Evolutionary conservation across 805 yeast genomes (phyloP), one percentile per base, ranked within the genome.

Genomic region (Candida manassasensis): DNA sequence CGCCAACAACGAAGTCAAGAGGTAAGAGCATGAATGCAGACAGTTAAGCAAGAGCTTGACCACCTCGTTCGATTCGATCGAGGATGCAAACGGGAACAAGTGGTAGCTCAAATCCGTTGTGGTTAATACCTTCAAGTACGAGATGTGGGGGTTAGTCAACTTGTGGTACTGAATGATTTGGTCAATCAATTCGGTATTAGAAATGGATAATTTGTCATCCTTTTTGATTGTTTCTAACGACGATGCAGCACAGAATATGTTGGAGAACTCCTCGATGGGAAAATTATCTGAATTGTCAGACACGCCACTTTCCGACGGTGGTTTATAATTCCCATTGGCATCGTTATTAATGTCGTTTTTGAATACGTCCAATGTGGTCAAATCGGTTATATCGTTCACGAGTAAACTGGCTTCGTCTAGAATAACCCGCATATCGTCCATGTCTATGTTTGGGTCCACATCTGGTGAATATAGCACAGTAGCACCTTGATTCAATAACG

Each of bases 1-100:
- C 0, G 88, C 83, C 33, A 82, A 56, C 4, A 81, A 67, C 1
- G 86, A 80, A 17, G 80, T 77, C 32, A 82, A 57, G 9, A 82
- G 52, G 48, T 78, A 81, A 0, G 80, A 65, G 44, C 79, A 81
- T 12, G 69, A 65, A 32, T 64, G 63, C 1, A 84, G 81, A 51
- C 77, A 77, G 19, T 70, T 68, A 16, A 82, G 52, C 6, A 82
- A 50, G 1, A 81, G 21, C 30, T 51, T 50, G 14, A 60, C 52
- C 16, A 57, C 67, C 35, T 55, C 63, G 43, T 65, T 65, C 21
- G 49, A 39, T 32, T 58, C 67, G 9, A 59, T 47, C 32, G 57
- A 53, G 12, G 56, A 44, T 2, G 68, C 67, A 47, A 61, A 63
- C 6, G 71, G 71, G 38, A 57, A 63, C 14, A 65, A 33, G 29